Percentiles rank a stretch among this genome's conserved stretches.
Evolutionary conservation across 2,329 filamentous ascomycete genomes (phyloP).

Genomic region (Chrysoporthe cubensis): DNA sequence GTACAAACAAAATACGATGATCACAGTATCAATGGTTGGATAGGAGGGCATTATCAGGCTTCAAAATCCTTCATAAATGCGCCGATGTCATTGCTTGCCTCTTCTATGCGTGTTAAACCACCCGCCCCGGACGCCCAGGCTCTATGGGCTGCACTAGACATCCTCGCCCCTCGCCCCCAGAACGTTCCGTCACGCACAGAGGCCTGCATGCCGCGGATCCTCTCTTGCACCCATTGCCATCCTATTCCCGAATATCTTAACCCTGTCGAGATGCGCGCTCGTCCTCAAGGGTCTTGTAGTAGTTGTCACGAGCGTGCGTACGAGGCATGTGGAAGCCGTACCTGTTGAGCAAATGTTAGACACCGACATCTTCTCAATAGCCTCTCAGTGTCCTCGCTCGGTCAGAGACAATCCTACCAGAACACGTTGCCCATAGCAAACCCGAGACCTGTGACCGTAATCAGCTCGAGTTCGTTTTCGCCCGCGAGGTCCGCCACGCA

Average conservation of each 20-base stretch:
- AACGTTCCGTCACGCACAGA: conserved; percentile 21
- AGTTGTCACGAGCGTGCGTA: conserved; percentile 60
- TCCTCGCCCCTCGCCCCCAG: background rate
- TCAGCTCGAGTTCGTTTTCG: conserved; percentile 39
- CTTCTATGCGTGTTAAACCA: conserved; percentile 36
- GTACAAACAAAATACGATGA: background rate
- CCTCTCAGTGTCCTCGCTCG: background rate
- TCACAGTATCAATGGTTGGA: background rate
- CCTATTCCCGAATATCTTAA: background rate
- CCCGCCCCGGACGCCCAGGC: conserved; percentile 15
- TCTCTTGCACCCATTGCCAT: background rate
- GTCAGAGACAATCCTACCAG: conserved; percentile 51
- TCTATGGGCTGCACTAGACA: conserved; percentile 18
- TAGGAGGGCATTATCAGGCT: background rate
- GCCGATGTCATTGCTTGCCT: conserved; percentile 32
- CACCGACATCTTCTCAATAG: background rate
- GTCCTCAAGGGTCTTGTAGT: conserved; percentile 62
- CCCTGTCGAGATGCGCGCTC: conserved; percentile 50
- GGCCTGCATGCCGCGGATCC: background rate
- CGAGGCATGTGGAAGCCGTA: conserved; percentile 67
- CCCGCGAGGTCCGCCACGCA: conserved; percentile 1
- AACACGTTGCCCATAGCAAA: conserved; percentile 58
- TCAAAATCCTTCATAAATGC: background rate
- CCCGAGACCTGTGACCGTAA: conserved; percentile 50
- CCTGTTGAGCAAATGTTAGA: conserved; percentile 42